A percentile compares a stretch with the other conserved stretches of the same genome.
Evolutionary conservation across 1,139 yeast species (phyloP).

Genomic region (Pichia sp.): DNA sequence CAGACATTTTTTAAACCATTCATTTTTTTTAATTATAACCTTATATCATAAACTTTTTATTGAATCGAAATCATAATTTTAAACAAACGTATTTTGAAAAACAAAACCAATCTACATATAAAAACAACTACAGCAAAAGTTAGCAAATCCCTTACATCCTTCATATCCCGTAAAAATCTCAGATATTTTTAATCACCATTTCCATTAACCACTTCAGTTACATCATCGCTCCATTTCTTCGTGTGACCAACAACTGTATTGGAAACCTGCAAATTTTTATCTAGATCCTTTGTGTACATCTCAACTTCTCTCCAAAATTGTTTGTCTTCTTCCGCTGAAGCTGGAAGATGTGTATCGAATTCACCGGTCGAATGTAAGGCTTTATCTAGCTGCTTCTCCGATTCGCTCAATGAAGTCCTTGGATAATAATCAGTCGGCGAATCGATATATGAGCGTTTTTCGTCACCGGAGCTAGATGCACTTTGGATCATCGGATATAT

Average conservation of each 20-base stretch:
- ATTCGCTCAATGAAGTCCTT: slow-evolving; percentile 2
- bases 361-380: background rate
- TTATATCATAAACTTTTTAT: too few species aligned
- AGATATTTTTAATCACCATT: too few species aligned
- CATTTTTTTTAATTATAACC: too few species aligned
- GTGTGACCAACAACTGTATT: background rate
- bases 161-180: too few species aligned
- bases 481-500: slow-evolving; percentile 5
- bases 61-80: too few species aligned
- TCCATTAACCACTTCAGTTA: too few species aligned
- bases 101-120: too few species aligned
- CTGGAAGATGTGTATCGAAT: background rate
- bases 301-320: slow-evolving; percentile 25
- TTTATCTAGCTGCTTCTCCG: background rate
- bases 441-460: slow-evolving; percentile 7
- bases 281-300: slow-evolving; percentile 20
- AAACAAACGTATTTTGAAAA: too few species aligned
- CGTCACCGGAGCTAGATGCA: slow-evolving; percentile 9
- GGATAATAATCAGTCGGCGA: slow-evolving; percentile 11
- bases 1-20: background rate
- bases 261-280: slow-evolving; percentile 2
- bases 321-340: slow-evolving; percentile 5
- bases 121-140: too few species aligned
- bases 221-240: background rate
- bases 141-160: too few species aligned